Conservation (phyloP, 257 asterid genomes). For the Scutellaria baicalensis region DNA sequence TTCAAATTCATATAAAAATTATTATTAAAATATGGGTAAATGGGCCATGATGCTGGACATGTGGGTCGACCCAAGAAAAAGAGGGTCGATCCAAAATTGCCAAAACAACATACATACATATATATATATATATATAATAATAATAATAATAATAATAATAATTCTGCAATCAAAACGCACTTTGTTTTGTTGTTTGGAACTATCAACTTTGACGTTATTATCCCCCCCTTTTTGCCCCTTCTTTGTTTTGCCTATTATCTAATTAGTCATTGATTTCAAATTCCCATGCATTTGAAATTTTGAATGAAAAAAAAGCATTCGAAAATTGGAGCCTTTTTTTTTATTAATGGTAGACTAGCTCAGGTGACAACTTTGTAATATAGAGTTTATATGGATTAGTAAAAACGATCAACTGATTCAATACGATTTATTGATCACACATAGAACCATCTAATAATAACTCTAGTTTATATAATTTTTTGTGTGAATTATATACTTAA, state of each 20-base stretch:
- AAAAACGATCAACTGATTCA: too few species aligned
- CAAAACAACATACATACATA: slow-evolving; percentile 15
- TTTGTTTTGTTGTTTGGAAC: slow-evolving; percentile 7
- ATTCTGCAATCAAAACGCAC: slow-evolving; percentile 21
- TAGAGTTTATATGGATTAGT: too few species aligned
- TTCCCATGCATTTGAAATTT: too few species aligned
- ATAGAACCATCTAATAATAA: too few species aligned
- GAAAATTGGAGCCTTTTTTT: too few species aligned
- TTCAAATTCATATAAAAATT: slow-evolving; percentile 11
- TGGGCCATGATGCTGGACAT: slow-evolving; percentile 8
- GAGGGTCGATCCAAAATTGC: slow-evolving; percentile 27
- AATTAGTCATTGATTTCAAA: not conserved
- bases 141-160: not conserved
- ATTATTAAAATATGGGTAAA: not conserved
- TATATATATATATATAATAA: too few species aligned
- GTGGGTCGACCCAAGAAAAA: slow-evolving; percentile 6
- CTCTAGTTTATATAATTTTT: too few species aligned
- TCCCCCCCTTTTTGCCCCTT: not conserved
- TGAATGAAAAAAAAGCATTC: too few species aligned
- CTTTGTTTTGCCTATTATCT: not conserved
- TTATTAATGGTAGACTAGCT: too few species aligned
- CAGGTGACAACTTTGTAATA: too few species aligned
- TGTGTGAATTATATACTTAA: too few species aligned
- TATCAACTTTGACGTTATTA: not conserved
- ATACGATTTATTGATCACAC: too few species aligned